Percentiles rank a stretch among this genome's conserved stretches.
These are phyloP conservation scores for Phytophthora ohioensis DNA, from an alignment of 352 stramenopile species.

Conservation along the genomic window DNA sequence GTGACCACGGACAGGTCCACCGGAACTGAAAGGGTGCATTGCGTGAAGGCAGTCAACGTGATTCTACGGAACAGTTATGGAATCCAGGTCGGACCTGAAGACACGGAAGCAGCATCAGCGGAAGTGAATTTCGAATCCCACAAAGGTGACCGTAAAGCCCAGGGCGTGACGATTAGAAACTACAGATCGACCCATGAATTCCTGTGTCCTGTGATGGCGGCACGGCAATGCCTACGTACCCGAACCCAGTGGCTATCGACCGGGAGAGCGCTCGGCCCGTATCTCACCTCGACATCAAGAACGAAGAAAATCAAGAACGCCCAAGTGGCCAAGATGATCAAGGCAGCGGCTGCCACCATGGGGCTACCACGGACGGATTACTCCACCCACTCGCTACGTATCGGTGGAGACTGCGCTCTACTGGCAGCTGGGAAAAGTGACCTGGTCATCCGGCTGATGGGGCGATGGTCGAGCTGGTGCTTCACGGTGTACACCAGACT, in stretches of 20 bases:
- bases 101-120: not conserved
- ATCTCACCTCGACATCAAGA: constrained; percentile 20
- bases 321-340: constrained; percentile 24
- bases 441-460: constrained; percentile 34
- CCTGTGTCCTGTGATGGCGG: constrained; percentile 30
- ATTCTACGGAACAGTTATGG: constrained; percentile 6
- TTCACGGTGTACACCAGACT: constrained; percentile 5
- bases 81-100: not conserved
- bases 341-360: constrained; percentile 23
- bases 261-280: constrained; percentile 15
- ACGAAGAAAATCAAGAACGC: constrained; percentile 30
- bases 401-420: constrained; percentile 37
- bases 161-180: constrained; percentile 19
- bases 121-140: constrained; percentile 15
- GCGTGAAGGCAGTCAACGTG: constrained; percentile 11
- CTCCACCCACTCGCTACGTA: constrained; percentile 36
- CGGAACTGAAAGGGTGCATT: not conserved
- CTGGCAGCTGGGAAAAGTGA: constrained; percentile 33
- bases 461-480: constrained; percentile 41
- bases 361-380: constrained; percentile 20
- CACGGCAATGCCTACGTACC: constrained; percentile 22
- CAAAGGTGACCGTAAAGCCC: constrained; percentile 15
- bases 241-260: constrained; percentile 3
- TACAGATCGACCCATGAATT: constrained; percentile 17
- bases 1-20: constrained; percentile 7